phyloP scores from a whole-genome alignment of 768 basidiomycete species.

The Cubamyces lactineus region DNA sequence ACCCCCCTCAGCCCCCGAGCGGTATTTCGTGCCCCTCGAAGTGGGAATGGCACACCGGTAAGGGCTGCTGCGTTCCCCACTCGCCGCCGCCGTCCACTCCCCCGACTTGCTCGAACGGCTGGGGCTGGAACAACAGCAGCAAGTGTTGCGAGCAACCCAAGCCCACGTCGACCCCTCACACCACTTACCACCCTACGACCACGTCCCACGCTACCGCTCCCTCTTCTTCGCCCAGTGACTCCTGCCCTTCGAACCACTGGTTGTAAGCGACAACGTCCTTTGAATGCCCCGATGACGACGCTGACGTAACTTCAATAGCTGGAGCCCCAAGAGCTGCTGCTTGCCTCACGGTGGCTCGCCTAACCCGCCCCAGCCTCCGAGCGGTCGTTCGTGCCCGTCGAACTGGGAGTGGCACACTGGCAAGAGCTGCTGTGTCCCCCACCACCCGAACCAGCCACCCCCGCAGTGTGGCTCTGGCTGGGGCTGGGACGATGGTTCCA shows the following conservation, averaged over 20 bases:
- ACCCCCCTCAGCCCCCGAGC: slow-evolving; percentile 48
- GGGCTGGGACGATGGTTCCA: slow-evolving; percentile 45
- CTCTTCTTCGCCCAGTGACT: slow-evolving; percentile 9
- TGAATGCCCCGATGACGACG: not conserved
- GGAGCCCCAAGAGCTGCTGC: slow-evolving; percentile 42
- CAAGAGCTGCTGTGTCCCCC: slow-evolving; percentile 58
- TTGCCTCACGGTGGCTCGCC: slow-evolving; percentile 49
- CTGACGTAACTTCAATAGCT: slow-evolving; percentile 30
- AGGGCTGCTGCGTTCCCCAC: slow-evolving; percentile 58
- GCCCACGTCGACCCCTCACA: slow-evolving; percentile 32
- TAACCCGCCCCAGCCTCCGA: slow-evolving; percentile 51
- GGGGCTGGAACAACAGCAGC: slow-evolving; percentile 46
- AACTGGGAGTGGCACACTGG: slow-evolving; percentile 52
- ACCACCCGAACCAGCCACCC: slow-evolving; percentile 46
- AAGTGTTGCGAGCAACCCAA: slow-evolving; percentile 42
- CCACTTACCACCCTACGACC: not conserved
- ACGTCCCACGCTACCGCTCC: not conserved
- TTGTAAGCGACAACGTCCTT: slow-evolving; percentile 1
- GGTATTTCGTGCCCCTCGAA: slow-evolving; percentile 48
- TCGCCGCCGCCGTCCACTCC: slow-evolving; percentile 43
- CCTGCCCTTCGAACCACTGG: slow-evolving; percentile 14
- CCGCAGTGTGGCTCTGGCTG: slow-evolving; percentile 46
- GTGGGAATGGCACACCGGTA: slow-evolving; percentile 50
- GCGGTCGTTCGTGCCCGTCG: slow-evolving; percentile 49
- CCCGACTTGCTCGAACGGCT: slow-evolving; percentile 45